A percentile compares a stretch with the other conserved stretches of the same genome.
Evolutionary conservation across 1,139 yeast species (phyloP).

Genomic region (Protomyces lactucae-debilis): DNA sequence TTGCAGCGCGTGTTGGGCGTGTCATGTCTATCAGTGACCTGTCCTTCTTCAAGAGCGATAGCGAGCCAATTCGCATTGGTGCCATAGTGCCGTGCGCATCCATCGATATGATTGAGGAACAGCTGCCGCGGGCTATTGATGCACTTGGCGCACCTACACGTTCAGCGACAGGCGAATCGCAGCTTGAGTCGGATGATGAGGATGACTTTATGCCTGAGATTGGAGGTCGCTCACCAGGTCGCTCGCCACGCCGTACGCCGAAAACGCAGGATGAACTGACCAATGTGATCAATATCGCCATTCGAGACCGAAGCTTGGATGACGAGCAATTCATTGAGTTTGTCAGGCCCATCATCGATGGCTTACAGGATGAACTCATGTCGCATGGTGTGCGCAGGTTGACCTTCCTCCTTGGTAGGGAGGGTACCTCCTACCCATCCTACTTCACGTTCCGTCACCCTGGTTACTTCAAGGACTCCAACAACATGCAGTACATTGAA

Average conservation of each 20-base stretch:
- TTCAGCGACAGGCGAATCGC: constrained; percentile 35
- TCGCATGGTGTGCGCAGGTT: constrained; percentile 69
- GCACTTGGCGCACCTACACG: constrained; percentile 49
- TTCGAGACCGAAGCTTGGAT: constrained; percentile 61
- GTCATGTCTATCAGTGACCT: constrained; percentile 91
- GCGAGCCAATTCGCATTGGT: constrained; percentile 74
- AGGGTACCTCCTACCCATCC: constrained; percentile 82
- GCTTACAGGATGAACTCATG: constrained; percentile 54
- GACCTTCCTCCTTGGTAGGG: constrained; percentile 81
- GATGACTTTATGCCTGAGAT: constrained; percentile 40
- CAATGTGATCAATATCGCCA: constrained; percentile 76
- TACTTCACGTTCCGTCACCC: constrained; percentile 95
- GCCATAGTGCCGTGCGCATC: constrained; percentile 76
- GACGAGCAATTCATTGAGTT: constrained; percentile 65
- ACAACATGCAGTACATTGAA: constrained; percentile 35
- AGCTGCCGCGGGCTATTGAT: constrained; percentile 70
- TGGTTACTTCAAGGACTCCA: constrained; percentile 50
- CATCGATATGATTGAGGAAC: constrained; percentile 84
- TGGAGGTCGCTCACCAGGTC: constrained; percentile 25
- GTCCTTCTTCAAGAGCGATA: constrained; percentile 61
- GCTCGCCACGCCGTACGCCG: background rate
- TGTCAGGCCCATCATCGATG: constrained; percentile 61
- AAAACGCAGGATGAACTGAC: constrained; percentile 44
- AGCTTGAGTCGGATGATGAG: constrained; percentile 33
- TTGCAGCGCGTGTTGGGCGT: constrained; percentile 47